Conservation (phyloP, 1,284 basidiomycete species). For the Marasmius fiardii region DNA sequence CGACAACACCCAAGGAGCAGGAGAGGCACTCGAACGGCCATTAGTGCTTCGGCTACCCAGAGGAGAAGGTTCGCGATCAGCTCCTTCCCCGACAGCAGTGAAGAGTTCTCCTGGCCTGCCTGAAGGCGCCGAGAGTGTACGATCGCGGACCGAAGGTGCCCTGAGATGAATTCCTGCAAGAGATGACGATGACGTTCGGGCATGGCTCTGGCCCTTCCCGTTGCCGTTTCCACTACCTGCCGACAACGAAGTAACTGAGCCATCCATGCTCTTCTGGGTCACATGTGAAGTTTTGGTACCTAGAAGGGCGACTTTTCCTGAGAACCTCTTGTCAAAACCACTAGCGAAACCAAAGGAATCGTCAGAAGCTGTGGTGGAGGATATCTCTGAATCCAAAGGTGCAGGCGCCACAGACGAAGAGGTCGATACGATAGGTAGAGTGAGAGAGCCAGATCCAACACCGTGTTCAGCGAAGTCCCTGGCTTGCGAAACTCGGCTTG, state of each 20-base stretch:
- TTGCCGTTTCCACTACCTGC: not conserved
- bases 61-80: not conserved
- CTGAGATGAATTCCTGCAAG: not conserved
- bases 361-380: conserved; percentile 20
- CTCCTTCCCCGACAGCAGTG: not conserved
- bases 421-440: not conserved
- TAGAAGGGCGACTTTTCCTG: not conserved
- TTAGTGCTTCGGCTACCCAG: no score
- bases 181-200: not conserved
- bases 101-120: not conserved
- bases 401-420: conserved; percentile 14
- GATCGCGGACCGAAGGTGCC: not conserved
- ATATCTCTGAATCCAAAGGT: not conserved
- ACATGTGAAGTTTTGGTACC: not conserved
- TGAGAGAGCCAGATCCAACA: not conserved
- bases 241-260: not conserved
- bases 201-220: not conserved
- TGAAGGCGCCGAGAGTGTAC: conserved; percentile 10
- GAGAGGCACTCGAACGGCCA: not conserved
- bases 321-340: not conserved
- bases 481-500: conserved; percentile 8
- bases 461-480: not conserved
- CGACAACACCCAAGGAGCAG: not conserved
- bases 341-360: conserved; percentile 20
- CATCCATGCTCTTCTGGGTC: not conserved